A percentile compares a stretch with the other conserved stretches of the same genome.
Evolutionary conservation across 2,329 filamentous ascomycete species (phyloP).

Genomic region (Fusarium succisae): DNA sequence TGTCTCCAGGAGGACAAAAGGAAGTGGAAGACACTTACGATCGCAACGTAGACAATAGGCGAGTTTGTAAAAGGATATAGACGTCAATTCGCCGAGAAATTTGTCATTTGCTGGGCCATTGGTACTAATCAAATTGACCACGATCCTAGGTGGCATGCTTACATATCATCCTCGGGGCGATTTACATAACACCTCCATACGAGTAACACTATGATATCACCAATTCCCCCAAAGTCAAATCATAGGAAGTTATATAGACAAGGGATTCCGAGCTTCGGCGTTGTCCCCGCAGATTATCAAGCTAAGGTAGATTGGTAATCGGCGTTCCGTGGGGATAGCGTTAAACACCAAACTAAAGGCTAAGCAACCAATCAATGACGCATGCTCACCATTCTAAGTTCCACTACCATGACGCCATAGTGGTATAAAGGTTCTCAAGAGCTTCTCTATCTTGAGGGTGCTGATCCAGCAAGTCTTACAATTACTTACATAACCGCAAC

Average conservation of each 20-base stretch:
- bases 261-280: not conserved
- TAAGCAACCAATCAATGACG: not conserved
- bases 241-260: not conserved
- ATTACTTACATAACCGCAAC: not conserved
- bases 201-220: not conserved
- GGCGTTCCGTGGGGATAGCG: not conserved
- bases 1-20: not conserved
- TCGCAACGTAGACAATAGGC: not conserved
- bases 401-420: not conserved
- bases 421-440: not conserved
- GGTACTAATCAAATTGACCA: not conserved
- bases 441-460: not conserved
- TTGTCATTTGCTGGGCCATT: not conserved
- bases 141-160: not conserved
- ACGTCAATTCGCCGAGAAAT: not conserved
- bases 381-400: not conserved
- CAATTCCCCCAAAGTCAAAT: not conserved
- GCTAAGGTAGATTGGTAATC: slow-evolving; percentile 5
- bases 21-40: not conserved
- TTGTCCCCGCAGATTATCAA: not conserved
- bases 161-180: not conserved
- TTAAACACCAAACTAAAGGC: not conserved
- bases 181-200: not conserved
- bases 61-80: not conserved
- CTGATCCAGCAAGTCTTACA: not conserved